Evolutionary conservation across 140 eudicot species (phyloP), one percentile per base, ranked within the genome.

Genomic region (Flaveria floridana): DNA sequence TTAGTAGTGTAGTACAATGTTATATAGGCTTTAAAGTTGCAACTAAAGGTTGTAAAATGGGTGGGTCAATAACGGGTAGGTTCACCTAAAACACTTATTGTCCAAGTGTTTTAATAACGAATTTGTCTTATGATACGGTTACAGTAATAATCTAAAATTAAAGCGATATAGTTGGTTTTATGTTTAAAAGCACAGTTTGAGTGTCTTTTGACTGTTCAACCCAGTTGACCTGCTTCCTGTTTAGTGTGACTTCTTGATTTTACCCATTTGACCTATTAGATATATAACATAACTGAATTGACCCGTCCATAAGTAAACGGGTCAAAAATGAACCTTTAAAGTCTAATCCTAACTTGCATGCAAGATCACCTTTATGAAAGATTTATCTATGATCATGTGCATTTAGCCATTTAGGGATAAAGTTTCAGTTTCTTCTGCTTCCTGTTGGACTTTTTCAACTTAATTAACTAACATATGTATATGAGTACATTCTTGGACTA

Each of bases 321-420:
- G 70, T 23, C 16, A 6, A 11, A 58, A 21, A 58, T 23, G 39
- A 23, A 23, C 65, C 20, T 28, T 20, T 21, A 59, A 58, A 59
- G 7, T 25, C 66, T 34, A 58, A 73, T 55, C 6, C 58, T 58
- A 58, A 73, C 9, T 44, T 74, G 52, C 47, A 61, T 74, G 9
- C 52, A 47, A 47, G 50, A n/a, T 4, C 34, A 16, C 23, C 37
- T 16, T 47, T 64, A 11, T 58, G 39, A 63, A 5, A 5, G 34
- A 50, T 7, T 65, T 53, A 65, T 48, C 72, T 28, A 26, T 63
- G 42, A 46, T 58, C 16, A 23, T 62, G 48, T 62, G 37, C 71
- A 23, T 30, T 30, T 30, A 3, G 37, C 37, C 6, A 30, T 74
- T 47, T 26, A 11, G 15, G 39, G 21, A 63, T 48, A 13, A 34